Percentiles rank a stretch among this genome's conserved stretches.
Conservation (phyloP, 2,329 filamentous ascomycete genomes). For the Nannizziopsis barbatae region DNA sequence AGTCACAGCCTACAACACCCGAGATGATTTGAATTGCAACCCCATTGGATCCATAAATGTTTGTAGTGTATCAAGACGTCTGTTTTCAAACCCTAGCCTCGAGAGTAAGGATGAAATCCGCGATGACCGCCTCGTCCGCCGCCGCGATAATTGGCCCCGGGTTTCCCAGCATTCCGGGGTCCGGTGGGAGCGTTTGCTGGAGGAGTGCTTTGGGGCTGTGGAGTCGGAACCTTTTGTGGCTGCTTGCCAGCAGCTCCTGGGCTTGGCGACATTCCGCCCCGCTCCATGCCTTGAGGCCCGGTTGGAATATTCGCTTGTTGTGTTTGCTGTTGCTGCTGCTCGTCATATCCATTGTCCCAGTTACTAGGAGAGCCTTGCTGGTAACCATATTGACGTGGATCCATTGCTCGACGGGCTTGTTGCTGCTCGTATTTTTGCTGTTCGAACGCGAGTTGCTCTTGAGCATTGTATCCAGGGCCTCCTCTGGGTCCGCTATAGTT, state of each 20-base stretch:
- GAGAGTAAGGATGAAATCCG: slow-evolving; percentile 69
- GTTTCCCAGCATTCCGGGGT: slow-evolving; percentile 86
- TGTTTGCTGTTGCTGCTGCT: slow-evolving; percentile 49
- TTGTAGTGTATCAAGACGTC: background rate
- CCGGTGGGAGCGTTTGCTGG: slow-evolving; percentile 84
- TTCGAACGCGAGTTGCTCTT: slow-evolving; percentile 64
- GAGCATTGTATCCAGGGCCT: slow-evolving; percentile 52
- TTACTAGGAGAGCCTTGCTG: slow-evolving; percentile 60
- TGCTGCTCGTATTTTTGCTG: slow-evolving; percentile 69
- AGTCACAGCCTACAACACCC: no score
- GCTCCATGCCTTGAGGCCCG: slow-evolving; percentile 39
- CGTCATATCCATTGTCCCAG: slow-evolving; percentile 98
- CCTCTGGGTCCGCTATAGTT: slow-evolving; percentile 35
- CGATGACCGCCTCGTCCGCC: slow-evolving; percentile 65
- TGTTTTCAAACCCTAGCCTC: slow-evolving; percentile 17
- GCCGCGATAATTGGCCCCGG: slow-evolving; percentile 85
- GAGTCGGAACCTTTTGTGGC: slow-evolving; percentile 34
- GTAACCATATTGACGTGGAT: slow-evolving; percentile 33
- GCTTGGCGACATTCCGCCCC: slow-evolving; percentile 30
- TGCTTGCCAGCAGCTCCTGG: slow-evolving; percentile 29
- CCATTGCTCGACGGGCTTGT: slow-evolving; percentile 45
- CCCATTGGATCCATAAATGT: background rate
- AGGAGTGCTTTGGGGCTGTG: slow-evolving; percentile 41
- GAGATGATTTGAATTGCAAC: background rate
- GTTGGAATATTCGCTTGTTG: slow-evolving; percentile 55